Evolutionary conservation across 108 stramenopile species (phyloP), one percentile per base, ranked within the genome.

Genomic region (Pseudonitzschia multistriata): DNA sequence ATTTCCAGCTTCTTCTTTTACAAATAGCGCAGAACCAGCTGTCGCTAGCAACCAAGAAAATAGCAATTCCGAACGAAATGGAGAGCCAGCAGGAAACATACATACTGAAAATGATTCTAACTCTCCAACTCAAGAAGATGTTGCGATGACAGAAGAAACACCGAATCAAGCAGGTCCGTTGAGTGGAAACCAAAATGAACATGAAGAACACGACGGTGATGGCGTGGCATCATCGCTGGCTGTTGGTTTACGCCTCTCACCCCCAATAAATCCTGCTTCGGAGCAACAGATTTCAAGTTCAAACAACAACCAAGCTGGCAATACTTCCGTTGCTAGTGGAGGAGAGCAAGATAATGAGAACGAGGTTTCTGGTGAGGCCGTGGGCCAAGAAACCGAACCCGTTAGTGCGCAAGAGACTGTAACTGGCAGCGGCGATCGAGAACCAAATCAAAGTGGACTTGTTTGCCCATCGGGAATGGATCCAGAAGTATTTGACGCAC

Each of bases 381-480:
- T 19, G 27, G 21, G 24, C 21, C 63, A 40, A 25, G 25, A 4
- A 22, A 36, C 28, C n/a, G 49, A 35, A 3, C 49, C 64, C n/a
- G 31, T 47, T 8, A 56, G 49, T 36, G 11, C 40, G 49, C 52
- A 47, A 36, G 45, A 24, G 13, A 53, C 31, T 63, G 22, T 34
- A 45, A 66, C 17, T 67, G 73, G 53, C 15, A 19, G 15, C n/a
- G 36, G 30, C 39, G 70, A 67, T 15, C 34, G 50, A n/a, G 25
- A 6, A 39, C 36, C 76, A 33, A 80, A 75, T 31, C 65, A 35
- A 25, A 70, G 78, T 66, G 85, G 36, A 29, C 77, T 95, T 40
- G 78, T 76, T 4, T 97, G 96, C 71, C 96, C 97, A 8, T 87
- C 94, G 14, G 94, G 89, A 60, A 81, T 96, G 70, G 96, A 98